Evolutionary conservation across 768 basidiomycete genomes (phyloP).

Genomic region (Dioszegia aurantiaca): DNA sequence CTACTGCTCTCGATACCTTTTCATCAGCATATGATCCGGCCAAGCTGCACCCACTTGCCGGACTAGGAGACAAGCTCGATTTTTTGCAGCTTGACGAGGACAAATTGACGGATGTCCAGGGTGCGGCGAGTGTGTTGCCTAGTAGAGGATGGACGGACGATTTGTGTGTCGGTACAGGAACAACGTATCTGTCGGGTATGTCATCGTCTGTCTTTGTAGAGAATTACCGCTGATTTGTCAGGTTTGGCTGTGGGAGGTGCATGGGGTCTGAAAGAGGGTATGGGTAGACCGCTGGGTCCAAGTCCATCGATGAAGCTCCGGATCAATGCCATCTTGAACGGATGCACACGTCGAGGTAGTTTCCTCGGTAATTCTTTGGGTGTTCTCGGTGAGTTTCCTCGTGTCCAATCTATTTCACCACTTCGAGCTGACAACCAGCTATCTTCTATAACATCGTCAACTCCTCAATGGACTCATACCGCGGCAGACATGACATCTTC

Average conservation of each 20-base stretch:
- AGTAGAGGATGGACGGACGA: constrained; percentile 98
- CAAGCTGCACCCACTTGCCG: constrained; percentile 88
- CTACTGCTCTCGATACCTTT: constrained; percentile 83
- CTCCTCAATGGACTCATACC: constrained; percentile 80
- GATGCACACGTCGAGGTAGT: constrained; percentile 91
- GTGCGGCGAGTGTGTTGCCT: constrained; percentile 84
- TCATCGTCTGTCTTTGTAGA: constrained; percentile 52
- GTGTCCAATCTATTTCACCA: neutral
- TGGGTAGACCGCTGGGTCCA: constrained; percentile 62
- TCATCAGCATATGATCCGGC: constrained; percentile 80
- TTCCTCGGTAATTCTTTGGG: constrained; percentile 98
- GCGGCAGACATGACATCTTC: constrained; percentile 85
- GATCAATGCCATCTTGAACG: constrained; percentile 95
- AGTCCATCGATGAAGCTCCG: constrained; percentile 61
- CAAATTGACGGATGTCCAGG: constrained; percentile 85
- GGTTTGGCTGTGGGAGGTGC: constrained; percentile 90
- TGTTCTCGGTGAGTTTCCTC: constrained; percentile 73
- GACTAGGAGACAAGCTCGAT: constrained; percentile 90
- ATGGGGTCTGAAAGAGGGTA: constrained; percentile 95
- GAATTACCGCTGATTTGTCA: constrained; percentile 66
- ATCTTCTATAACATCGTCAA: constrained; percentile 95
- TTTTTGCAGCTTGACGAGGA: constrained; percentile 95
- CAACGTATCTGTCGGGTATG: constrained; percentile 95
- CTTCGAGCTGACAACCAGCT: constrained; percentile 57
- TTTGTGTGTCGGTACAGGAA: constrained; percentile 97